Evolutionary conservation across 805 yeast genomes (phyloP).

Genomic region (Candida ascalaphidarum): DNA sequence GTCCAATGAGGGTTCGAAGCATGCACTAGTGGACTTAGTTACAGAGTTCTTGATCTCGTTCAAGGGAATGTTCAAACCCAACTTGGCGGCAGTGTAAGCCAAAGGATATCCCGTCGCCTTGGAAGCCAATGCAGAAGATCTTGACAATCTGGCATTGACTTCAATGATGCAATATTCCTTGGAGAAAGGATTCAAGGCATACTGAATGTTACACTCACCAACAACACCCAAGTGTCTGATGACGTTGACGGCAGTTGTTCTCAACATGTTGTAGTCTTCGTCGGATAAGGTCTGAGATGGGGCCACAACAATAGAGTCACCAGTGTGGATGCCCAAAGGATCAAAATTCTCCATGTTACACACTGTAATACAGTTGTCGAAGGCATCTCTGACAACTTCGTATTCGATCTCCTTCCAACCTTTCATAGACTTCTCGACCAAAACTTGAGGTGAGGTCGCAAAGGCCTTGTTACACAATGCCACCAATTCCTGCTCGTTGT

Average conservation of each 20-base stretch:
- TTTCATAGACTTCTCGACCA: conserved; percentile 93
- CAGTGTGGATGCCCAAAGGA: conserved; percentile 97
- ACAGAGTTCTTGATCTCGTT: conserved; percentile 90
- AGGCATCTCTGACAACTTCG: conserved; percentile 97
- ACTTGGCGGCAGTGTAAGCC: conserved; percentile 96
- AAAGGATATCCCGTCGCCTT: conserved; percentile 98
- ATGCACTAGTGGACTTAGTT: conserved; percentile 88
- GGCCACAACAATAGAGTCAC: conserved; percentile 98
- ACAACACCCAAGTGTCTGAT: conserved; percentile 97
- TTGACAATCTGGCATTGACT: conserved; percentile 94
- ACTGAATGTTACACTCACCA: conserved; percentile 98
- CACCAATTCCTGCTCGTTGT: conserved; percentile 72
- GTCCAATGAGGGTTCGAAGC: conserved; percentile 96
- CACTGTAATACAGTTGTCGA: conserved; percentile 95
- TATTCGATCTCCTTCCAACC: conserved; percentile 99
- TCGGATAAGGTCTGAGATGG: conserved; percentile 97
- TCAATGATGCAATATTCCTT: conserved; percentile 96
- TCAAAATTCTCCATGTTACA: conserved; percentile 99
- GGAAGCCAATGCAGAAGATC: conserved; percentile 98
- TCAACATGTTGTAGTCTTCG: conserved; percentile 94
- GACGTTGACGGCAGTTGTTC: conserved; percentile 95
- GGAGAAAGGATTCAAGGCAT: conserved; percentile 88
- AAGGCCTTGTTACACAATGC: conserved; percentile 85
- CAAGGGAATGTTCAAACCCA: conserved; percentile 87
- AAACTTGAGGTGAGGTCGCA: conserved; percentile 92